These are phyloP conservation scores for Alternaria brassicicola DNA, from an alignment of 2,329 filamentous ascomycete species.

Conservation along the genomic window DNA sequence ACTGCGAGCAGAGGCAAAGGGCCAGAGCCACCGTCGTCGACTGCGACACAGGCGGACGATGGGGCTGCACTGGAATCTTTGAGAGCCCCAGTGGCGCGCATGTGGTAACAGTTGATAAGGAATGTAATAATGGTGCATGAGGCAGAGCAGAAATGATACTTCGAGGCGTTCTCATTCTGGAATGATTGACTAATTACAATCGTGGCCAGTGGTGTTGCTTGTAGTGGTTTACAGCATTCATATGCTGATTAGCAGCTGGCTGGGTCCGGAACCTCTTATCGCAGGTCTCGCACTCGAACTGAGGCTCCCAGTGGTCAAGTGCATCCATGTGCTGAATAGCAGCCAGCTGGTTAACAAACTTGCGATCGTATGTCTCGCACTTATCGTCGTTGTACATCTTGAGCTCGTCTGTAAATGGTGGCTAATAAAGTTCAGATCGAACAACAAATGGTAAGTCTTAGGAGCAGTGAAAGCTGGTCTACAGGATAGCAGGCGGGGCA, in stretches of 20 bases:
- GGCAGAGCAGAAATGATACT: too few relatives aligned
- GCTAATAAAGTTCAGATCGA: neutral
- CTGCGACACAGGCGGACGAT: too few relatives aligned
- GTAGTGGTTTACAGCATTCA: conserved; percentile 16
- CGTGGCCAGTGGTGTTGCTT: neutral
- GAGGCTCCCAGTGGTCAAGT: neutral
- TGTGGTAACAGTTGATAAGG: too few relatives aligned
- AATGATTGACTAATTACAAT: neutral
- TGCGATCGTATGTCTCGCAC: conserved; percentile 18
- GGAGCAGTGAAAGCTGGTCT: too few relatives aligned
- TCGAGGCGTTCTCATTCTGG: neutral
- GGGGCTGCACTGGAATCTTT: too few relatives aligned
- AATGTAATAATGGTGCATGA: too few relatives aligned
- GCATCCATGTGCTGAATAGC: conserved; percentile 21
- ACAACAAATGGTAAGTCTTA: neutral
- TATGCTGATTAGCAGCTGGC: neutral
- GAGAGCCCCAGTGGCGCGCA: too few relatives aligned
- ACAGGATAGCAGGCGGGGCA: neutral
- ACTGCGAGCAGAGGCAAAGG: too few relatives aligned
- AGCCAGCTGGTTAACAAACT: conserved; percentile 13
- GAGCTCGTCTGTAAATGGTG: neutral
- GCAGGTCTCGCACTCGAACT: conserved; percentile 4
- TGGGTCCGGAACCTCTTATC: neutral
- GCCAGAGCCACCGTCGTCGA: too few relatives aligned
- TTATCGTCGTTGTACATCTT: conserved; percentile 8